phyloP scores from a whole-genome alignment of 352 stramenopile genomes.

The Phytophthora fragariae region DNA sequence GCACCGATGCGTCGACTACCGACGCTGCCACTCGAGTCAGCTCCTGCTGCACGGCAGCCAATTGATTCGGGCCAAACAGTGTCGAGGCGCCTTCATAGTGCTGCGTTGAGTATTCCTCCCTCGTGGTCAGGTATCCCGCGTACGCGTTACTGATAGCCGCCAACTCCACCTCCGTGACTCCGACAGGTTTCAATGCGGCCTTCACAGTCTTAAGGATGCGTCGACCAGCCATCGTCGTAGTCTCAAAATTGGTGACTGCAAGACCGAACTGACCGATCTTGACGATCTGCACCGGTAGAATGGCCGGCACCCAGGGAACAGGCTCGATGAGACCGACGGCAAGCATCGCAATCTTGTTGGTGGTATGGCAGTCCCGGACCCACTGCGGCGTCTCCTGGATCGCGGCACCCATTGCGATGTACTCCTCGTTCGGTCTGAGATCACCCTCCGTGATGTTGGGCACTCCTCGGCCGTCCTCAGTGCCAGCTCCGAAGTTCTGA shows the following conservation, averaged over 20 bases:
- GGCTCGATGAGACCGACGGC: conserved; percentile 53
- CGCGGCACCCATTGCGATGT: conserved; percentile 45
- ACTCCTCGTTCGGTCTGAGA: too few species aligned
- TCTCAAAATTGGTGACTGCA: conserved; percentile 64
- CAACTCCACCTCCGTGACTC: conserved; percentile 60
- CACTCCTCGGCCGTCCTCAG: conserved; percentile 52
- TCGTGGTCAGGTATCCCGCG: conserved; percentile 70
- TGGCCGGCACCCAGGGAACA: conserved; percentile 52
- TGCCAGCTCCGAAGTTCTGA: conserved; percentile 57
- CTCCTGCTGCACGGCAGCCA: conserved; percentile 66
- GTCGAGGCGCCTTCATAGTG: conserved; percentile 81
- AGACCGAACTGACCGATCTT: conserved; percentile 64
- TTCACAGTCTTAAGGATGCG: conserved; percentile 50
- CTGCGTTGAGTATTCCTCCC: conserved; percentile 68
- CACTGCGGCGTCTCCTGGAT: too few species aligned
- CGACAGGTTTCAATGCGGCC: conserved; percentile 25
- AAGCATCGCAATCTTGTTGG: conserved; percentile 51
- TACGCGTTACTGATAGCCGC: too few species aligned
- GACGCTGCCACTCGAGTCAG: conserved; percentile 47
- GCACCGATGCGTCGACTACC: conserved; percentile 26
- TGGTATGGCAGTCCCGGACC: conserved; percentile 36
- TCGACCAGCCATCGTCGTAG: conserved; percentile 66
- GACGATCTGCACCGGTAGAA: conserved; percentile 67
- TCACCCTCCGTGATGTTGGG: conserved; percentile 33
- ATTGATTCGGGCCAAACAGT: conserved; percentile 72